These are phyloP conservation scores for Penicillium ochrochloron DNA, from an alignment of 495 filamentous ascomycete genomes.

Conservation along the genomic window DNA sequence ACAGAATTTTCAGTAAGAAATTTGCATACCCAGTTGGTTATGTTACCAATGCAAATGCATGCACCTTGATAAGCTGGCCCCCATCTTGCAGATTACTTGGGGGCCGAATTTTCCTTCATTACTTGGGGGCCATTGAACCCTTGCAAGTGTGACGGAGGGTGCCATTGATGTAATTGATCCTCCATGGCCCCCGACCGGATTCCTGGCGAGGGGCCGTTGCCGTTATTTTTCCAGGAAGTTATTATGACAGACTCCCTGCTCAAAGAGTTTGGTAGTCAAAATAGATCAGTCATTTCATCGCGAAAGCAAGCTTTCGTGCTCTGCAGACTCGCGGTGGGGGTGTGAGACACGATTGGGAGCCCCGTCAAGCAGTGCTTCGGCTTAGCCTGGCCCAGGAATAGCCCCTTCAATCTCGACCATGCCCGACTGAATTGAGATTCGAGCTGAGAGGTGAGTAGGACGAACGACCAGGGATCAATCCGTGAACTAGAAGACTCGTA, in stretches of 20 bases:
- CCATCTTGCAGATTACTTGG: background rate
- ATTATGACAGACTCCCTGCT: background rate
- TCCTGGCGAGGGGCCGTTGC: background rate
- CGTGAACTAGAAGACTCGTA: background rate
- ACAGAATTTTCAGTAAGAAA: background rate
- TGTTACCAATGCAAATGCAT: background rate
- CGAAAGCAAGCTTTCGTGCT: background rate
- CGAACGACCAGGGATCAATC: background rate
- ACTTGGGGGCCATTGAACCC: background rate
- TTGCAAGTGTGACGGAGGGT: background rate
- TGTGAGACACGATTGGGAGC: background rate
- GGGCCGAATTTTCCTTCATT: background rate
- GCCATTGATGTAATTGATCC: background rate
- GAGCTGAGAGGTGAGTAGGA: background rate
- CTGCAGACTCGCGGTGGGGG: constrained; percentile 1
- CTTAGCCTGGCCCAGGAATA: background rate
- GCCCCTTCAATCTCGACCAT: background rate
- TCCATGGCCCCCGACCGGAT: background rate
- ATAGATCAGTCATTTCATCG: background rate
- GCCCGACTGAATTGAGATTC: background rate
- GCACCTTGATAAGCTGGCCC: background rate
- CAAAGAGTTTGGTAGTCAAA: background rate
- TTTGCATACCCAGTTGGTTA: background rate
- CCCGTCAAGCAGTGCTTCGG: background rate
- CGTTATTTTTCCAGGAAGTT: background rate